These are phyloP conservation scores for Petunia secreta DNA, from an alignment of 257 asterid species.

Conservation along the genomic window DNA sequence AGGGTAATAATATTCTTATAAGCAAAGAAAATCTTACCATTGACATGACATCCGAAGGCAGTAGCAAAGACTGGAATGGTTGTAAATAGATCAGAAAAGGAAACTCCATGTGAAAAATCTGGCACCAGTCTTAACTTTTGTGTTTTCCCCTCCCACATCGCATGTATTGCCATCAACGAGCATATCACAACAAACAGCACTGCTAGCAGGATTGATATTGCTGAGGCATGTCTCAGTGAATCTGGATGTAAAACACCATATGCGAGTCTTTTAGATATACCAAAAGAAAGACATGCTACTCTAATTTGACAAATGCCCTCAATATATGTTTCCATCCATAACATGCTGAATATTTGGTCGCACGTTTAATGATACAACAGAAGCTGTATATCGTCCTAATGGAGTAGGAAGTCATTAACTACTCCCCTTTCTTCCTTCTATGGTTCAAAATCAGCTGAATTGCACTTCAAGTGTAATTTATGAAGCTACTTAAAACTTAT, in stretches of 20 bases:
- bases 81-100: slow-evolving; percentile 70
- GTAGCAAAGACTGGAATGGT: slow-evolving; percentile 92
- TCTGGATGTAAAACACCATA: slow-evolving; percentile 49
- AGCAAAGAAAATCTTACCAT: slow-evolving; percentile 48
- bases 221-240: slow-evolving; percentile 90
- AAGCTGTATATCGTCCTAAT: not conserved
- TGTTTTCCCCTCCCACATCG: slow-evolving; percentile 74
- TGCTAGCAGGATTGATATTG: slow-evolving; percentile 83
- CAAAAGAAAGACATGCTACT: not conserved
- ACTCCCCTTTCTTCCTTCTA: not conserved
- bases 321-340: not conserved
- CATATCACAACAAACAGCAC: slow-evolving; percentile 81
- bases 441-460: not conserved
- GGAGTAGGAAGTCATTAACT: not conserved
- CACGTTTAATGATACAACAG: not conserved
- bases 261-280: not conserved
- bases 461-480: not conserved
- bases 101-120: slow-evolving; percentile 59
- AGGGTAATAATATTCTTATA: not conserved
- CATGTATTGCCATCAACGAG: slow-evolving; percentile 78
- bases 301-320: not conserved
- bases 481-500: not conserved
- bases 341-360: not conserved
- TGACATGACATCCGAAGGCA: slow-evolving; percentile 95
- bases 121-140: slow-evolving; percentile 66